phyloP scores from a whole-genome alignment of 108 stramenopile genomes.

The Cyclostephanos tholiformis region DNA sequence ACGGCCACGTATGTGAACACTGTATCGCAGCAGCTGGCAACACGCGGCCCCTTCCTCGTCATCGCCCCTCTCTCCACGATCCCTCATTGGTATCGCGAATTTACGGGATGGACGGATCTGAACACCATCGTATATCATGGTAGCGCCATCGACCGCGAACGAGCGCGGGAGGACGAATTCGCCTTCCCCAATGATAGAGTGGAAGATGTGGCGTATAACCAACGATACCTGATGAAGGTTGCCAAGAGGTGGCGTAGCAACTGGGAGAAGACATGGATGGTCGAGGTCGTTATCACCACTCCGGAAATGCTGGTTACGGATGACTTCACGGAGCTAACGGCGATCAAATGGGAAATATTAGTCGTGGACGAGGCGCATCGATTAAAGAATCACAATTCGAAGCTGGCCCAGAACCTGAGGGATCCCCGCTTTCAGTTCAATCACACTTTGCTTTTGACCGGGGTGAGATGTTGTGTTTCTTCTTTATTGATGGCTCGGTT shows the following conservation, averaged over 20 bases:
- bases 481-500: neutral
- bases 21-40: conserved; percentile 54
- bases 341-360: conserved; percentile 83
- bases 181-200: conserved; percentile 71
- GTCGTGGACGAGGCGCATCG: conserved; percentile 99
- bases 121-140: conserved; percentile 97
- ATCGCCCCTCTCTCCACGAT: conserved; percentile 94
- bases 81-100: conserved; percentile 95
- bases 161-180: conserved; percentile 85
- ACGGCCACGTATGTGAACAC: conserved; percentile 82
- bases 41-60: conserved; percentile 80
- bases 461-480: conserved; percentile 21
- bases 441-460: conserved; percentile 90
- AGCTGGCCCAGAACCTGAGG: conserved; percentile 85
- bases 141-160: conserved; percentile 69
- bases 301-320: conserved; percentile 89
- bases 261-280: conserved; percentile 78
- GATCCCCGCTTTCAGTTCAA: conserved; percentile 75
- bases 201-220: conserved; percentile 55
- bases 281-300: conserved; percentile 89
- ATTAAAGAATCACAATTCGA: conserved; percentile 93
- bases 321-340: conserved; percentile 76
- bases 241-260: conserved; percentile 32
- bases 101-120: conserved; percentile 89
- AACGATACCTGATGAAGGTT: conserved; percentile 64